These are phyloP conservation scores for Pinus tabuliformis DNA, from an alignment of 75 land plant species.

Conservation along the genomic window DNA sequence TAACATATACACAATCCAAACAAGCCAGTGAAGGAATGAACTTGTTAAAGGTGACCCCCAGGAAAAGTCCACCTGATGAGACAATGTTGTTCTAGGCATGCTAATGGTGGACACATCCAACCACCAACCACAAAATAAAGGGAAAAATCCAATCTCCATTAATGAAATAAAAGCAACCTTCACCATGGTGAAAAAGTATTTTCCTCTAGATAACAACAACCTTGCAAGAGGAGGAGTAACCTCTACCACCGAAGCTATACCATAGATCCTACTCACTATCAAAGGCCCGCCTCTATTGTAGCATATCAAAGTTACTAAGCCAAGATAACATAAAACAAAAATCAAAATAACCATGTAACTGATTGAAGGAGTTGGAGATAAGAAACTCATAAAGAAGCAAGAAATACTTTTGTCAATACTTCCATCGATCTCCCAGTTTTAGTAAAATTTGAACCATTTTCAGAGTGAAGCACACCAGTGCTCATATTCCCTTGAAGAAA, in stretches of 20 bases:
- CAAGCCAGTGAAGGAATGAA: constrained; percentile 92
- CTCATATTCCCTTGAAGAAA: background rate
- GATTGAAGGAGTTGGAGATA: constrained; percentile 92
- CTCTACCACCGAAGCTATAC: constrained; percentile 74
- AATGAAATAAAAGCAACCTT: constrained; percentile 93
- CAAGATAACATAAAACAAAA: constrained; percentile 64
- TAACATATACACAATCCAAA: constrained; percentile 96
- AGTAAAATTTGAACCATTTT: background rate
- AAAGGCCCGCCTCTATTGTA: constrained; percentile 86
- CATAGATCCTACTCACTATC: constrained; percentile 73
- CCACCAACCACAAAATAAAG: constrained; percentile 99
- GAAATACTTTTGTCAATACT: constrained; percentile 31
- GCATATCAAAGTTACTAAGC: constrained; percentile 65
- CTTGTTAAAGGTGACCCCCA: constrained; percentile 87
- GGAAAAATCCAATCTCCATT: constrained; percentile 97
- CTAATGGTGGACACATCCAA: constrained; percentile 92
- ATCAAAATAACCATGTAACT: constrained; percentile 81
- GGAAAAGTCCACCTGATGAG: constrained; percentile 81
- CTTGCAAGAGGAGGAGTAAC: constrained; percentile 75
- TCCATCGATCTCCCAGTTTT: constrained; percentile 15
- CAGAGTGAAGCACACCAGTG: background rate
- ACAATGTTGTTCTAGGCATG: constrained; percentile 72
- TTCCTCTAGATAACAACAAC: constrained; percentile 77
- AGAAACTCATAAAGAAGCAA: constrained; percentile 61
- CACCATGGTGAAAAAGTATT: constrained; percentile 87